phyloP scores from a whole-genome alignment of 306 rosid species.

The Parietaria judaica region DNA sequence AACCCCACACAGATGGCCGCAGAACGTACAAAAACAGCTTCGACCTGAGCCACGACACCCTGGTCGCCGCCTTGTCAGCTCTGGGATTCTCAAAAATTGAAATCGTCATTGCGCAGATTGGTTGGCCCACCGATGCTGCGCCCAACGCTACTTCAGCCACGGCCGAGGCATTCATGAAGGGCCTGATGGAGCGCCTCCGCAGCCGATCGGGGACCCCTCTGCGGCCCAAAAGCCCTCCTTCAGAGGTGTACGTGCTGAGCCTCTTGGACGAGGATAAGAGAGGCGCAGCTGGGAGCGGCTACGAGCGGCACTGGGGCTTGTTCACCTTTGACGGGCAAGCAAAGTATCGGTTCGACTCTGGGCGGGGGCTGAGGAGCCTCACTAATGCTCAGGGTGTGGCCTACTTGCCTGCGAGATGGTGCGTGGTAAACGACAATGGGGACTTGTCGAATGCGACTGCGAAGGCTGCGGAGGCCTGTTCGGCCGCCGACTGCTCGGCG shows the following conservation, averaged over 20 bases:
- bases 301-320: constrained; percentile 89
- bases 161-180: constrained; percentile 73
- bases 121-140: constrained; percentile 98
- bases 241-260: constrained; percentile 55
- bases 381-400: constrained; percentile 68
- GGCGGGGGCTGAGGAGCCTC: constrained; percentile 47
- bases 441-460: constrained; percentile 61
- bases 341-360: constrained; percentile 60
- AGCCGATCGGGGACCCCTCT: constrained; percentile 65
- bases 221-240: constrained; percentile 48
- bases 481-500: constrained; percentile 66
- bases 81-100: constrained; percentile 59
- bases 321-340: constrained; percentile 97
- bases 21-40: constrained; percentile 71
- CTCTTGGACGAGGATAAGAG: constrained; percentile 90
- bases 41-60: constrained; percentile 64
- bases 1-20: constrained; percentile 44
- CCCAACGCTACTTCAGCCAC: constrained; percentile 46
- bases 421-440: constrained; percentile 81
- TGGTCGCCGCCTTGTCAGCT: constrained; percentile 42
- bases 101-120: constrained; percentile 69
- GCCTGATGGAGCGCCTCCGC: constrained; percentile 56
- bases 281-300: constrained; percentile 51
- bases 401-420: constrained; percentile 78
- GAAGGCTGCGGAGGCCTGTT: constrained; percentile 57